Base-by-base conservation (phyloP, 2,329 filamentous ascomycete genomes). In the Clarireedia monteithiana region DNA sequence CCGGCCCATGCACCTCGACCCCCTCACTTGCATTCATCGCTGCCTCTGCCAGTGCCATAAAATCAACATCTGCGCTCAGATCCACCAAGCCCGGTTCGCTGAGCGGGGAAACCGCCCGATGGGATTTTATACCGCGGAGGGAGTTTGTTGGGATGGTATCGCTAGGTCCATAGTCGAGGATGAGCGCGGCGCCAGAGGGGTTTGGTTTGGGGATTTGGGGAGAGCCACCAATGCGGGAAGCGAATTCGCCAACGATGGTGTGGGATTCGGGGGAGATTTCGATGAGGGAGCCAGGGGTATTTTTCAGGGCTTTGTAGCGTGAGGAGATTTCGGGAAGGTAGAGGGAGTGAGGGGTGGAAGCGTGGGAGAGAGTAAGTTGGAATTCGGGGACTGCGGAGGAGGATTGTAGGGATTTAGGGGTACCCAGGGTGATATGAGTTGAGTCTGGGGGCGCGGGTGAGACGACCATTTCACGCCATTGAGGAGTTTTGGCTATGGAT, bases 31-130 rank as follows among this genome's bases (percentile, higher is more conserved):
- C 88, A 40, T 80, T 75, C 47, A 89, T 78, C 0, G 91, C 91
- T 1, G 87, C 79, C 68, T 97, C 91, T 0, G 91, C 91, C 1
- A 99, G 74, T 10, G 86, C 90, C 0, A 82, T 81, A 68, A 99
- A 99, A 71, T 99, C 94, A 0, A 99, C 94, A 68, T 99, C 92
- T 0, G 89, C 92, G 62, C 85, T 91, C 23, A 99, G 77, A 68
- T 99, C 94, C 2, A 95, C 91, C 26, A 86, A 80, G 0, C 94
- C 94, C 0, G 94, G 88, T 5, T 82, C 77, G 1, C 81, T 78
- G 65, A 99, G 90, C 4, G 94, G 90, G 23, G 84, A 91, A 47
- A 95, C 87, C 24, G 80, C 78, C 24, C 77, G 75, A 73, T 99
- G 94, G 14, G 79, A 76, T 38, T 84, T 82, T 70, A 99, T 97